A percentile compares a stretch with the other conserved stretches of the same genome.
These are phyloP conservation scores for Carex cristatella DNA, from an alignment of 176 grass and related monocot genomes.

Conservation along the genomic window DNA sequence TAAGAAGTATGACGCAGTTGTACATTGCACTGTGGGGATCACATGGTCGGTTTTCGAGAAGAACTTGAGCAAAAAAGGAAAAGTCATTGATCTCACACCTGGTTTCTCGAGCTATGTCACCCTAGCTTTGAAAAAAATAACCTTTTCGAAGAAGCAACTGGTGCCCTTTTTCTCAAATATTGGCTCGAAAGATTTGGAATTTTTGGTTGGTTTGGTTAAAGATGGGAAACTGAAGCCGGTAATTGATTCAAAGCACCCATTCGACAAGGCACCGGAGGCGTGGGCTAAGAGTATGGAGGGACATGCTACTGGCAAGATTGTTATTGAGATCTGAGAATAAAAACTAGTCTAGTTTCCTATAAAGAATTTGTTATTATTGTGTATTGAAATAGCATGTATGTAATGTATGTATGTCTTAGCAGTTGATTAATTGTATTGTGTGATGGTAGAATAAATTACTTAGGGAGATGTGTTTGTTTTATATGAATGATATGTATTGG, in stretches of 20 bases:
- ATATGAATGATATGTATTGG: no score
- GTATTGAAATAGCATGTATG: no score
- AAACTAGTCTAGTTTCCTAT: no score
- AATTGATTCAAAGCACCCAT: conserved; percentile 33
- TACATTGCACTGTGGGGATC: conserved; percentile 21
- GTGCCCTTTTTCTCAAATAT: neutral
- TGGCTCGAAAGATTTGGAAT: neutral
- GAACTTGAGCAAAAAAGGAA: neutral
- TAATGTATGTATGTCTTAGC: no score
- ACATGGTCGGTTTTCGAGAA: conserved; percentile 31
- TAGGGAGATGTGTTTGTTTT: no score
- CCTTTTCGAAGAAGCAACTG: conserved; percentile 8
- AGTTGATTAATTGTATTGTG: no score
- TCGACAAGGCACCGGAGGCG: conserved; percentile 41
- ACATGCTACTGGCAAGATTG: conserved; percentile 72
- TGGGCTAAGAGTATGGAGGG: conserved; percentile 71
- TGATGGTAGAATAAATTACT: no score
- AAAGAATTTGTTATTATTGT: no score
- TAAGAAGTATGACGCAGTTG: conserved; percentile 43
- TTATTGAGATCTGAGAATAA: conserved; percentile 42
- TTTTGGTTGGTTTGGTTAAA: conserved; percentile 12
- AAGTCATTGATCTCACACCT: conserved; percentile 6
- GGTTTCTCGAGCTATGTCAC: neutral
- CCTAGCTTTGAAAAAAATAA: neutral
- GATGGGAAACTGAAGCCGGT: conserved; percentile 14